A percentile compares a stretch with the other conserved stretches of the same genome.
Conservation (phyloP, 352 stramenopile genomes). For the Phytophthora kernoviae region DNA sequence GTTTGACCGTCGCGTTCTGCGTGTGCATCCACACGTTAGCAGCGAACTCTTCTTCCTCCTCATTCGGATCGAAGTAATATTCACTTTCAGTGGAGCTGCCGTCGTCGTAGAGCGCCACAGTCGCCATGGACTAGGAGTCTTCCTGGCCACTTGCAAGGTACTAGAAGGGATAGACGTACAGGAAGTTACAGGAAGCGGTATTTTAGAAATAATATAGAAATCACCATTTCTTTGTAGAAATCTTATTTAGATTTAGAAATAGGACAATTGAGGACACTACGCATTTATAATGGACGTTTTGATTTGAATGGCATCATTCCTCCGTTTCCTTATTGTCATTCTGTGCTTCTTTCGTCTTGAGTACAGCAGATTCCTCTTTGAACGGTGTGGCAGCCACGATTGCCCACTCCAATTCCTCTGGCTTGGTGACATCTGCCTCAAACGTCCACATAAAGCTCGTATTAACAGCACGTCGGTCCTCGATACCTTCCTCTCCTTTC, state of each 20-base stretch:
- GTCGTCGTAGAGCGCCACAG: conserved; percentile 21
- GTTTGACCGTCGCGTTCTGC: not conserved
- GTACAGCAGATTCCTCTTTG: conserved; percentile 29
- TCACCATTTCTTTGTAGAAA: no score
- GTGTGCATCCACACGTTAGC: not conserved
- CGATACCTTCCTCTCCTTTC: conserved; percentile 30
- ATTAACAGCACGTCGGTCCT: conserved; percentile 50
- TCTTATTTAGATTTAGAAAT: no score
- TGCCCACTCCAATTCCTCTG: conserved; percentile 42
- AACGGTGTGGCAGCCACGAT: conserved; percentile 49
- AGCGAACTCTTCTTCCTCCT: conserved; percentile 6
- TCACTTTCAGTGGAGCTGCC: conserved; percentile 40
- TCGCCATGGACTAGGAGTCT: conserved; percentile 5
- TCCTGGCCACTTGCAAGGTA: not conserved
- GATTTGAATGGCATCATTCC: not conserved
- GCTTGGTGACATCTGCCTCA: conserved; percentile 50
- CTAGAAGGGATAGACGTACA: no score
- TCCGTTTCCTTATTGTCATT: conserved; percentile 6
- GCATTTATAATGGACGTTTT: no score
- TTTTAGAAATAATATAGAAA: no score
- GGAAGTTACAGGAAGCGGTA: no score
- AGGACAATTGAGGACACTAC: no score
- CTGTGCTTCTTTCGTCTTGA: conserved; percentile 12
- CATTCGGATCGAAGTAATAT: conserved; percentile 25
- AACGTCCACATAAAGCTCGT: conserved; percentile 65